A percentile compares a stretch with the other conserved stretches of the same genome.
These are phyloP conservation scores for Penicillium rolfsii DNA, from an alignment of 2,329 filamentous ascomycete genomes.

Conservation along the genomic window DNA sequence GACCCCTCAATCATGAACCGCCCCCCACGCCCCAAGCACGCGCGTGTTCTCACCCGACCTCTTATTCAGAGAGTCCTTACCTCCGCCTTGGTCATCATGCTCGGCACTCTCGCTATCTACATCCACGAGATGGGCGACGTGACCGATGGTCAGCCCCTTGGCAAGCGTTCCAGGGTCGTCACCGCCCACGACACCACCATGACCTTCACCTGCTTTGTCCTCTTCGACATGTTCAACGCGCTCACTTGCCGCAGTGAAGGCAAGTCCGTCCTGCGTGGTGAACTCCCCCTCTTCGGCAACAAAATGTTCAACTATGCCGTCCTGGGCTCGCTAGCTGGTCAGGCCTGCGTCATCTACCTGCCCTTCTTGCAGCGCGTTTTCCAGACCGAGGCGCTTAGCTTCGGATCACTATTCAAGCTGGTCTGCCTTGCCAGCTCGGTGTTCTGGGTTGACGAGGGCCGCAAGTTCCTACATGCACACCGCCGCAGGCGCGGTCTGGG, in stretches of 20 bases:
- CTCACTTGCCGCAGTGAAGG: conserved; percentile 87
- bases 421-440: conserved; percentile 80
- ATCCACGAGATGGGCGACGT: conserved; percentile 86
- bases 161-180: conserved; percentile 62
- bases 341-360: conserved; percentile 90
- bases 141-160: conserved; percentile 45
- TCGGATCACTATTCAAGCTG: conserved; percentile 74
- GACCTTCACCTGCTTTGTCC: conserved; percentile 98
- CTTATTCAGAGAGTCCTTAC: conserved; percentile 84
- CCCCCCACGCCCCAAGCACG: conserved; percentile 82
- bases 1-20: conserved; percentile 92
- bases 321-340: conserved; percentile 77
- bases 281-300: conserved; percentile 81
- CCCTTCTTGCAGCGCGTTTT: conserved; percentile 93
- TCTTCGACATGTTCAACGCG: conserved; percentile 99
- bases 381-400: conserved; percentile 83
- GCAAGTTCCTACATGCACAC: conserved; percentile 66
- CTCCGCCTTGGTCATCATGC: conserved; percentile 86
- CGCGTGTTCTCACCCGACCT: conserved; percentile 84
- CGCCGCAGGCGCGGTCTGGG: conserved; percentile 39
- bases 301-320: conserved; percentile 97
- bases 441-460: conserved; percentile 89
- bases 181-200: conserved; percentile 96
- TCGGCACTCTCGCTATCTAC: conserved; percentile 89
- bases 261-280: conserved; percentile 85